Evolutionary conservation across 2,329 filamentous ascomycete genomes (phyloP).

Genomic region (Neurospora sp.): DNA sequence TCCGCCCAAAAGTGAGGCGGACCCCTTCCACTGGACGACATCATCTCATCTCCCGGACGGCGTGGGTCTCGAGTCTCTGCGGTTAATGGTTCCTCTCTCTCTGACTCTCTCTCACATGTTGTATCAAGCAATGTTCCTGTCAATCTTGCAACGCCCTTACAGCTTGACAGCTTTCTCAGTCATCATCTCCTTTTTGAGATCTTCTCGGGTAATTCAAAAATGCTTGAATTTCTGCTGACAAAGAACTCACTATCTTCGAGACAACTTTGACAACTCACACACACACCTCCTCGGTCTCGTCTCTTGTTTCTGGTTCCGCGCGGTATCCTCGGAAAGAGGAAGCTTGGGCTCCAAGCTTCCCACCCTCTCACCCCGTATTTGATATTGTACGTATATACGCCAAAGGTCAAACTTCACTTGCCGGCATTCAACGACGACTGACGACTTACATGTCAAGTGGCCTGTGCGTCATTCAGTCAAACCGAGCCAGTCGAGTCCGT

Average conservation of each 20-base stretch:
- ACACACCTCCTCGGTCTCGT: neutral
- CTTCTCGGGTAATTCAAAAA: neutral
- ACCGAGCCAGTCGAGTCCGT: neutral
- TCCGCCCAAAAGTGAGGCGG: constrained; percentile 16
- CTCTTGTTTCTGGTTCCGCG: neutral
- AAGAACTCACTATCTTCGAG: neutral
- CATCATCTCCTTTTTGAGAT: neutral
- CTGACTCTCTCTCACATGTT: neutral
- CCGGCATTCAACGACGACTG: neutral
- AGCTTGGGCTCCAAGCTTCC: constrained; percentile 8
- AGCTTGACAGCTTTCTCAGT: neutral
- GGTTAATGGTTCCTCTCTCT: neutral
- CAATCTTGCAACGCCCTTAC: neutral
- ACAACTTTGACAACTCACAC: neutral
- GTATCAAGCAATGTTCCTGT: neutral
- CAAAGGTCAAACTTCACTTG: neutral
- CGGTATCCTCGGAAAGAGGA: neutral
- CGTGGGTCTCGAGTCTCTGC: neutral
- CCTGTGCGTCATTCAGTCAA: neutral
- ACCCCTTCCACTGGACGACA: constrained; percentile 2
- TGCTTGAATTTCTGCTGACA: neutral
- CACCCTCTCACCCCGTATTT: neutral
- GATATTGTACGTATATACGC: neutral
- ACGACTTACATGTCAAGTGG: neutral
- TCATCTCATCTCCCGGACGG: constrained; percentile 5